phyloP scores from a whole-genome alignment of 1,139 yeast genomes.

The Blastobotrys buckinghamii region DNA sequence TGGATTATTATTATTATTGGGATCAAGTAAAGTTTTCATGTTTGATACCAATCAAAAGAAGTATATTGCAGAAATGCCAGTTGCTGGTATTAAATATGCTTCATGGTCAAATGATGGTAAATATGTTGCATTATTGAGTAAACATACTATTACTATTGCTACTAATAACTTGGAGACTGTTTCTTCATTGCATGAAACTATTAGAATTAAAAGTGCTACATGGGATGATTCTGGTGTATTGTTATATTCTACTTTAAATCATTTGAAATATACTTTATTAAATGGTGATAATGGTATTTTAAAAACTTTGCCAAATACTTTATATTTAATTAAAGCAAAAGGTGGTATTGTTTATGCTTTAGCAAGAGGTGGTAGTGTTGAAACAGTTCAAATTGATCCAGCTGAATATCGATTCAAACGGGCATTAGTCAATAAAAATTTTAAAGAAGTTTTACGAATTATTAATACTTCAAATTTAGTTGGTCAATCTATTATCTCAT shows the following conservation, averaged over 20 bases:
- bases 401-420: conserved; percentile 96
- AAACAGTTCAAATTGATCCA: conserved; percentile 77
- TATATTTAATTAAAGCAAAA: conserved; percentile 69
- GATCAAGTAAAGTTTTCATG: conserved; percentile 64
- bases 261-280: conserved; percentile 84
- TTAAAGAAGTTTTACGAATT: conserved; percentile 84
- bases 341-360: conserved; percentile 74
- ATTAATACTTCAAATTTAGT: conserved; percentile 86
- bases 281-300: conserved; percentile 95
- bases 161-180: conserved; percentile 71
- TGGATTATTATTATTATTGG: conserved; percentile 74
- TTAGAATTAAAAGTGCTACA: conserved; percentile 93
- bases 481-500: conserved; percentile 95
- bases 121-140: conserved; percentile 80
- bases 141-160: conserved; percentile 88
- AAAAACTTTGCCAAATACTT: conserved; percentile 85
- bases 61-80: conserved; percentile 61
- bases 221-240: conserved; percentile 96
- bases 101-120: conserved; percentile 88
- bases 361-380: conserved; percentile 81
- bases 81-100: conserved; percentile 73
- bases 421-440: conserved; percentile 84
- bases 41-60: conserved; percentile 93
- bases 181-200: conserved; percentile 91
- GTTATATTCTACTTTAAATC: conserved; percentile 90